Percentiles rank a stretch among this genome's conserved stretches.
These are phyloP conservation scores for Gossypium ekmanianum DNA, from an alignment of 345 rosid species.

Conservation along the genomic window DNA sequence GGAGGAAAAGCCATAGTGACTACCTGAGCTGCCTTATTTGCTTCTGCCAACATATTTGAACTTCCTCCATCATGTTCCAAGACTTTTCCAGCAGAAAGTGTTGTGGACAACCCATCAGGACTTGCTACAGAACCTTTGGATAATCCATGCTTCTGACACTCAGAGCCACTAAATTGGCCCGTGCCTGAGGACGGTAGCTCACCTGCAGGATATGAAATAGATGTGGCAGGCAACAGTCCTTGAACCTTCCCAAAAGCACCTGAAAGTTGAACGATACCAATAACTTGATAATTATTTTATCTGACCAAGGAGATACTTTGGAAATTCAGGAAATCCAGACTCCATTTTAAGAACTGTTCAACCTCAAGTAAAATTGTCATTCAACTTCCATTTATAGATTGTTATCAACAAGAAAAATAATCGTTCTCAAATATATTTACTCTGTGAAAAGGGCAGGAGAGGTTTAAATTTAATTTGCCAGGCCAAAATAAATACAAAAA, in stretches of 20 bases:
- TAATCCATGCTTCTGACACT: conserved; percentile 19
- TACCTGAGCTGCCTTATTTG: conserved; percentile 53
- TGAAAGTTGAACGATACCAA: conserved; percentile 23
- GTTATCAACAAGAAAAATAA: background rate
- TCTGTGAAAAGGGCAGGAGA: background rate
- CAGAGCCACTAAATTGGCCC: conserved; percentile 29
- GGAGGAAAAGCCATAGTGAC: background rate
- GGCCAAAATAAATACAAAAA: conserved; percentile 1
- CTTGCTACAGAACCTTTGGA: conserved; percentile 17
- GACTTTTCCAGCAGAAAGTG: conserved; percentile 37
- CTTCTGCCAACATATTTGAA: conserved; percentile 38
- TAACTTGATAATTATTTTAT: background rate
- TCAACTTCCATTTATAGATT: background rate
- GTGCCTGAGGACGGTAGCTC: conserved; percentile 36
- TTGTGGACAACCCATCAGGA: conserved; percentile 31
- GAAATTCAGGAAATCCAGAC: background rate
- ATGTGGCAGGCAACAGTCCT: conserved; percentile 39
- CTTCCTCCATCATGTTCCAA: conserved; percentile 49
- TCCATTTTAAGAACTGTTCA: background rate
- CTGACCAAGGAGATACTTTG: background rate
- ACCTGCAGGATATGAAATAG: conserved; percentile 36
- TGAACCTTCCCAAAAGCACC: conserved; percentile 54
- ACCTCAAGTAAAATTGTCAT: background rate
- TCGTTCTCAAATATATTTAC: background rate
- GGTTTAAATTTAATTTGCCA: background rate